Evolutionary conservation across 345 rosid genomes (phyloP).

Genomic region (Raphanus sativus): DNA sequence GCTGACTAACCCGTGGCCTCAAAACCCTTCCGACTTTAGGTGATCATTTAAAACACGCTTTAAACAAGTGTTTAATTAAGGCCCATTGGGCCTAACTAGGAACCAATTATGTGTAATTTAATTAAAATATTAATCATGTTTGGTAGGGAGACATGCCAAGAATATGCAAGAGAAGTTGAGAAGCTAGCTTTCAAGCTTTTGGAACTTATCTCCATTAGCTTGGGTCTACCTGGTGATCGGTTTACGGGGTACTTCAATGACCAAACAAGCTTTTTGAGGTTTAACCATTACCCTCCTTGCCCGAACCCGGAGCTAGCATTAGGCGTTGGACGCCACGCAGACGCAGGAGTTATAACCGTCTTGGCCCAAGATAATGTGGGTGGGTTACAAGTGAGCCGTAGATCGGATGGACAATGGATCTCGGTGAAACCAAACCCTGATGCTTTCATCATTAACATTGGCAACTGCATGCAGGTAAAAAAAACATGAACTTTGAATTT

Average conservation of each 20-base stretch:
- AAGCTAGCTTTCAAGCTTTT: conserved; percentile 59
- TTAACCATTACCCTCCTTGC: conserved; percentile 81
- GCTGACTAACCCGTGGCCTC: background rate
- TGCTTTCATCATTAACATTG: conserved; percentile 74
- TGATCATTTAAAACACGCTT: too few species aligned
- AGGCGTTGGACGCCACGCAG: conserved; percentile 87
- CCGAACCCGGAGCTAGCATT: conserved; percentile 79
- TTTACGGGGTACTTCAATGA: conserved; percentile 59
- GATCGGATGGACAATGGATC: conserved; percentile 77
- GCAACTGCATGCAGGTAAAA: conserved; percentile 59
- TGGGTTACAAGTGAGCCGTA: conserved; percentile 69
- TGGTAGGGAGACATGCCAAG: conserved; percentile 62
- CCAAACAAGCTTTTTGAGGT: conserved; percentile 60
- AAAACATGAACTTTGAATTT: background rate
- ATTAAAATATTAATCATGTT: background rate
- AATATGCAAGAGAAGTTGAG: conserved; percentile 63
- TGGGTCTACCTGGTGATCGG: conserved; percentile 56
- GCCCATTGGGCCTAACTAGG: conserved; percentile 26
- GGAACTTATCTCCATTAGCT: conserved; percentile 65
- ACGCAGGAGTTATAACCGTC: conserved; percentile 68
- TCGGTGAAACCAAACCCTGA: conserved; percentile 50
- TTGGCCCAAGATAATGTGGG: conserved; percentile 81
- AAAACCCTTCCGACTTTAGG: background rate
- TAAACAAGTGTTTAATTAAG: background rate
- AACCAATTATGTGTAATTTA: background rate